Base-by-base conservation (phyloP, 495 filamentous ascomycete species). In the Saxophila tyrrhenica region DNA sequence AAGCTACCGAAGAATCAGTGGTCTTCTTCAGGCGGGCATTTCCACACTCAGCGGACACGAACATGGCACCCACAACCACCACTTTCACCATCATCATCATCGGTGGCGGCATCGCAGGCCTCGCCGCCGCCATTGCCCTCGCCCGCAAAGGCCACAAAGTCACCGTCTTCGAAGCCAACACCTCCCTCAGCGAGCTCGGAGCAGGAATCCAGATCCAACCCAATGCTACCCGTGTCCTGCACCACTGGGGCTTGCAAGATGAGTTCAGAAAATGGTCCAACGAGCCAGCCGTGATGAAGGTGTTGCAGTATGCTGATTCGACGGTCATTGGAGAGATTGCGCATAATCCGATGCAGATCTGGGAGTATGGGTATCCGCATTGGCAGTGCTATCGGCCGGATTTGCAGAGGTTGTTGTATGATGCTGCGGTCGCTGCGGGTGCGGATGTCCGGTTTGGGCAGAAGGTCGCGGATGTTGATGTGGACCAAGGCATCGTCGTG, bases 351-450 rank as follows among this genome's bases (percentile, higher is more conserved):
- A 20, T 32, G 39, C 25, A 67, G 0, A 73, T 76, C 58, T 75
- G 73, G 74, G 0, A 3, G 39, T 61, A 42, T 38, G 55, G 48
- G 17, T 53, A 62, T 44, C 67, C 69, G 21, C 77, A 77, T 58
- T 74, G 77, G 63, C 76, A 78, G 75, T 78, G 78, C 57, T 76
- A 80, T 52, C 70, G 77, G 1, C 70, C 73, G 48, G 68, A 78
- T 54, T 78, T 80, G 74, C 77, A 80, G 58, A 55, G 64, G 5
- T 75, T 78, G 73, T 57, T 80, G 60, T 74, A 68, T 65, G 71
- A 75, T 23, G 68, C 68, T 17, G 77, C 75, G 0, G 13, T 74
- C 51, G 68, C 64, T 9, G 67, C 68, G 22, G 72, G 73, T 1
- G 63, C 69, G n/a, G 74, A 74, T 5, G 64, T 47, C 0, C 75